phyloP scores from a whole-genome alignment of 768 basidiomycete genomes.

The Suillus bovinus region DNA sequence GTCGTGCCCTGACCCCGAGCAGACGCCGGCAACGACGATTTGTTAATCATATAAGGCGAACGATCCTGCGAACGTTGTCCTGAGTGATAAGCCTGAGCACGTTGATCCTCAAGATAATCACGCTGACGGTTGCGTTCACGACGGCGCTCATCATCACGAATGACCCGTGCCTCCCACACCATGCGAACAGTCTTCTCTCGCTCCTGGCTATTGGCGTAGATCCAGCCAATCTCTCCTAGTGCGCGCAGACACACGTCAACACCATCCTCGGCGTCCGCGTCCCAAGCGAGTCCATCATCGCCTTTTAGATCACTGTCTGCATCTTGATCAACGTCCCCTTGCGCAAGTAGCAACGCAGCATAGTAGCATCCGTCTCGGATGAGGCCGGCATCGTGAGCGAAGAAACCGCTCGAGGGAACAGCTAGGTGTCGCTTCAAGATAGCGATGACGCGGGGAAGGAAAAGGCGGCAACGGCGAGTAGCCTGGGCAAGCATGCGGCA shows the following conservation, averaged over 20 bases:
- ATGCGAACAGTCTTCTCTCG: conserved; percentile 59
- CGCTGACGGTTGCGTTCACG: conserved; percentile 19
- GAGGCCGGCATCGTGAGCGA: conserved; percentile 83
- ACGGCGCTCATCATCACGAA: conserved; percentile 33
- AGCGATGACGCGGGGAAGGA: conserved; percentile 51
- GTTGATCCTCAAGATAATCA: conserved; percentile 13
- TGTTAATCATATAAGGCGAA: conserved; percentile 27
- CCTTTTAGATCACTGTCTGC: conserved; percentile 32
- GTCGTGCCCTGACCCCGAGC: conserved; percentile 8
- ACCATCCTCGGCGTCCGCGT: conserved; percentile 34
- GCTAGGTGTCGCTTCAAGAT: conserved; percentile 53
- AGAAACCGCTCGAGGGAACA: conserved; percentile 51
- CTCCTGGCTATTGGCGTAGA: conserved; percentile 72
- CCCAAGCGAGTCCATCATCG: conserved; percentile 22
- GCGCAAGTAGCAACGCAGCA: conserved; percentile 75
- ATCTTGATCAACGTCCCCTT: conserved; percentile 53
- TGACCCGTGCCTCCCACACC: conserved; percentile 43
- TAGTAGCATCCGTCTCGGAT: conserved; percentile 91
- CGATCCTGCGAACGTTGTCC: conserved; percentile 29
- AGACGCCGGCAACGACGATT: conserved; percentile 18
- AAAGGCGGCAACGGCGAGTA: conserved; percentile 44
- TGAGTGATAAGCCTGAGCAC: conserved; percentile 23
- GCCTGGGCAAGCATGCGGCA: conserved; percentile 51
- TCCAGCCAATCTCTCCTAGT: conserved; percentile 83
- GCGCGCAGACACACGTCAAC: conserved; percentile 63